Percentiles rank a stretch among this genome's conserved stretches.
phyloP scores from a whole-genome alignment of 2,329 filamentous ascomycete genomes.

The Verticillium alfalfae region DNA sequence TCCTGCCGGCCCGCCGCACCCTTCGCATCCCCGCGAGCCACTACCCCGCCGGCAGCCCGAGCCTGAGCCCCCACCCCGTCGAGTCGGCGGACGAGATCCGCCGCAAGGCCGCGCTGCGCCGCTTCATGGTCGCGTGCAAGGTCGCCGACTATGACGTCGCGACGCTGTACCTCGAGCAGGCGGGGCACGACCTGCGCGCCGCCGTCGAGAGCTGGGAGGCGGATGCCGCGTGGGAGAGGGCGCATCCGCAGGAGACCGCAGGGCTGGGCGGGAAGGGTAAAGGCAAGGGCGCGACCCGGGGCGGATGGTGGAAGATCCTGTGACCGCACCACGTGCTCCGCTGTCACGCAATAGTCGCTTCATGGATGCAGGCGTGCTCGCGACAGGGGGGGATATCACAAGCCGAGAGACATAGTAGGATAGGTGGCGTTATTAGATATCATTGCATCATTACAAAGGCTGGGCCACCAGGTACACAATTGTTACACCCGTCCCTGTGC shows the following conservation, averaged over 20 bases:
- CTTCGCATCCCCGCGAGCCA: conserved; percentile 66
- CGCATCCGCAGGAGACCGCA: background rate
- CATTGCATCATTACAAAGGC: background rate
- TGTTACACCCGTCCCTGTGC: no score
- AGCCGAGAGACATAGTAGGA: background rate
- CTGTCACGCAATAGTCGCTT: no score
- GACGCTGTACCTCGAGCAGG: conserved; percentile 67
- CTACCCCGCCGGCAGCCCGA: conserved; percentile 59
- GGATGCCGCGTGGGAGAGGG: conserved; percentile 70
- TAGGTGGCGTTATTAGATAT: background rate
- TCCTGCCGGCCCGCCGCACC: conserved; percentile 63
- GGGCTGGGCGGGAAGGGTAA: background rate
- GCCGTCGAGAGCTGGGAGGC: conserved; percentile 61
- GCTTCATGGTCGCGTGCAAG: conserved; percentile 77
- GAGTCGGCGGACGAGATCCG: conserved; percentile 70
- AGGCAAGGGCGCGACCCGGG: background rate
- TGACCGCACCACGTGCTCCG: background rate
- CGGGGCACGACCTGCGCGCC: conserved; percentile 57
- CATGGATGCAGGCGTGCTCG: no score
- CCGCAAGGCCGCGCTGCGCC: conserved; percentile 63
- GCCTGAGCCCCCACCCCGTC: conserved; percentile 64
- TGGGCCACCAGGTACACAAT: background rate
- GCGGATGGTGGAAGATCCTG: background rate
- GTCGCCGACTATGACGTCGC: conserved; percentile 73
- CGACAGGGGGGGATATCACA: no score